phyloP scores from a whole-genome alignment of 257 asterid genomes.

The Solanum chiquidenum region DNA sequence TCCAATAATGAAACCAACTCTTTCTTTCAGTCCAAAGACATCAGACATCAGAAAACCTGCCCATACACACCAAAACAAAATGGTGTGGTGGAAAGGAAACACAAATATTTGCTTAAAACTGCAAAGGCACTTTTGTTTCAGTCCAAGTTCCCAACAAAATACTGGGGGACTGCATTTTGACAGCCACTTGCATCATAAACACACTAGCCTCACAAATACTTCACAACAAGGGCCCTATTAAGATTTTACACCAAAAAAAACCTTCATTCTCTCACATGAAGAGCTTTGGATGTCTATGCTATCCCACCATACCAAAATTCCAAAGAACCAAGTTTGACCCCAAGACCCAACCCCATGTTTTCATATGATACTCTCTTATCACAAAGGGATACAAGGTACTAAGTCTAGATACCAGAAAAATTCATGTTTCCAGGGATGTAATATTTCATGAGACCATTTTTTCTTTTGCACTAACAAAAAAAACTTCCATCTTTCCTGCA shows the following conservation, averaged over 20 bases:
- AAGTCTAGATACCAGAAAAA: neutral
- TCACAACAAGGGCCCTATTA: neutral
- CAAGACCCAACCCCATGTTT: neutral
- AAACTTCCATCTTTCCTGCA: no score
- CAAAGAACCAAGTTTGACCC: neutral
- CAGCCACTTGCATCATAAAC: neutral
- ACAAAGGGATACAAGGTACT: neutral
- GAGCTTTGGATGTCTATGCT: neutral
- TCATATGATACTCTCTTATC: neutral
- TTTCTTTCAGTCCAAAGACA: neutral
- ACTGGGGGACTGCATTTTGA: neutral
- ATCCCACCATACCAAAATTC: neutral
- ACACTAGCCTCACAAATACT: neutral
- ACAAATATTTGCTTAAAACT: neutral
- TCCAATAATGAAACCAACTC: neutral
- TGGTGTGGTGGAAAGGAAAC: neutral
- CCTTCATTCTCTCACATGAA: neutral
- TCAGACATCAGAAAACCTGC: neutral
- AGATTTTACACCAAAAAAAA: neutral
- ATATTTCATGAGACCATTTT: no score
- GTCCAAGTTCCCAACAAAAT: neutral
- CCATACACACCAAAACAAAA: neutral
- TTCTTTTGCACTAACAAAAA: no score
- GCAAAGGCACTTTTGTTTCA: neutral
- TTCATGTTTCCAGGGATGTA: neutral